Percentiles rank a stretch among this genome's conserved stretches.
Evolutionary conservation across 2,329 filamentous ascomycete genomes (phyloP).

Genomic region (Hyphodiscus sp.): DNA sequence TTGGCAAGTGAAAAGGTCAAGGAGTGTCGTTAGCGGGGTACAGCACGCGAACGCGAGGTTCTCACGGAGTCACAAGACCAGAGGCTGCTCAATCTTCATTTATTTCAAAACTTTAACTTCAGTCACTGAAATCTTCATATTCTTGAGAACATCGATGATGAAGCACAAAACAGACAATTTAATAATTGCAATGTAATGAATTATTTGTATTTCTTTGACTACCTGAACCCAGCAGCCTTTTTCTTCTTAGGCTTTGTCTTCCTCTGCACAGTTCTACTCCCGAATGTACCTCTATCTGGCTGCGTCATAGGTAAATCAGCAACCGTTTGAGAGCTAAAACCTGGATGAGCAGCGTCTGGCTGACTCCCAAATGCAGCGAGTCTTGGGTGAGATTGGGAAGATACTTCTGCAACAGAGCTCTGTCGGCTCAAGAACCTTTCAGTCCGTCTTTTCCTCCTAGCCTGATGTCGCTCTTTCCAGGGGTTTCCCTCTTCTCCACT

Average conservation of each 20-base stretch:
- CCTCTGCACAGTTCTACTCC: slow-evolving; percentile 32
- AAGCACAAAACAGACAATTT: not conserved
- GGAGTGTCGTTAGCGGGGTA: not conserved
- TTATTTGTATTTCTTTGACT: not conserved
- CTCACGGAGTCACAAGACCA: not conserved
- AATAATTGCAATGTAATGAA: not conserved
- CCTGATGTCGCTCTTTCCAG: slow-evolving; percentile 20
- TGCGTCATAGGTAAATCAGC: slow-evolving; percentile 36
- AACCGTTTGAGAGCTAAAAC: slow-evolving; percentile 25
- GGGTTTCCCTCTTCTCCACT: slow-evolving; percentile 17
- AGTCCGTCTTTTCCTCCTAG: slow-evolving; percentile 22
- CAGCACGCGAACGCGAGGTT: not conserved
- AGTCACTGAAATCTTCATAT: not conserved
- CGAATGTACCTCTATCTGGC: slow-evolving; percentile 42
- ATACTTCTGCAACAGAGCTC: slow-evolving; percentile 32
- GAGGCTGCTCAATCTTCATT: not conserved
- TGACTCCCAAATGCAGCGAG: slow-evolving; percentile 26
- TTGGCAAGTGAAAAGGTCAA: not conserved
- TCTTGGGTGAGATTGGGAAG: slow-evolving; percentile 33
- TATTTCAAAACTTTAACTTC: not conserved
- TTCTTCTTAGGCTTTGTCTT: slow-evolving; percentile 38
- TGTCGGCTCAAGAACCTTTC: slow-evolving; percentile 27
- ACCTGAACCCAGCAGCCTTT: slow-evolving; percentile 27
- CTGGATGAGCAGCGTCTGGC: slow-evolving; percentile 12
- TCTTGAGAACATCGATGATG: no score